Evolutionary conservation across 202 grass and related monocot genomes (phyloP), one percentile per base, ranked within the genome.

Genomic region (Elaeis oleifera): DNA sequence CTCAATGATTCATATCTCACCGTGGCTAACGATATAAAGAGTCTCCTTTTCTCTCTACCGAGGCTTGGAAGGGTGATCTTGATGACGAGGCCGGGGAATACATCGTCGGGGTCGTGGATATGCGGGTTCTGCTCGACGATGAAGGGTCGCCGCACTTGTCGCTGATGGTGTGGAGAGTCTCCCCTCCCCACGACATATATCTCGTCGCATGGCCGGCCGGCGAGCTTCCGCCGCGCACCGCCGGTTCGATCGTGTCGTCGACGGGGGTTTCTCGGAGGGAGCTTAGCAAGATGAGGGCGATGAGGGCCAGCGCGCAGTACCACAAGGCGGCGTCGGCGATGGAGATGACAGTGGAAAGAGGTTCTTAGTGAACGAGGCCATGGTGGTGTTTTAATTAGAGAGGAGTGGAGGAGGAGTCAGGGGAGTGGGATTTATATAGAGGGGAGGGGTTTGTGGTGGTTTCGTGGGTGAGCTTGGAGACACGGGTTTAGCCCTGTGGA

Each of bases 101-200:
- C 90, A 63, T 95, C 90, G 61, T 95, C 90, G 18, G 90, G 90
- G 71, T 95, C 85, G 70, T 90, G 82, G 49, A 95, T 82, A 49
- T 90, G 86, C 11, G 83, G 86, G 69, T 95, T 95, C 21, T 39
- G 75, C 73, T 95, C 90, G 19, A 95, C 72, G 70, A 95, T 90
- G 70, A 70, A 87, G 3, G 82, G 61, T 87, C 86, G 56, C 76
- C 78, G 80, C 86, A 95, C 65, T 64, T 86, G 80, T 90, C 86
- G 75, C 90, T 90, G 78, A 95, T 90, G 69, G 79, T 81, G 53
- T 95, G 86, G 72, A 95, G 78, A 60, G 90, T 95, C 76, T 95
- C 90, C 1, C 86, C 86, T 86, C 18, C 18, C 74, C 36, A 95
- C 86, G 51, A 90, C 78, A 76, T 95, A 95, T 0, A 90, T 70